Percentiles rank a stretch among this genome's conserved stretches.
phyloP scores from a whole-genome alignment of 106 monocot genomes.

The Apostasia shenzhenica region DNA sequence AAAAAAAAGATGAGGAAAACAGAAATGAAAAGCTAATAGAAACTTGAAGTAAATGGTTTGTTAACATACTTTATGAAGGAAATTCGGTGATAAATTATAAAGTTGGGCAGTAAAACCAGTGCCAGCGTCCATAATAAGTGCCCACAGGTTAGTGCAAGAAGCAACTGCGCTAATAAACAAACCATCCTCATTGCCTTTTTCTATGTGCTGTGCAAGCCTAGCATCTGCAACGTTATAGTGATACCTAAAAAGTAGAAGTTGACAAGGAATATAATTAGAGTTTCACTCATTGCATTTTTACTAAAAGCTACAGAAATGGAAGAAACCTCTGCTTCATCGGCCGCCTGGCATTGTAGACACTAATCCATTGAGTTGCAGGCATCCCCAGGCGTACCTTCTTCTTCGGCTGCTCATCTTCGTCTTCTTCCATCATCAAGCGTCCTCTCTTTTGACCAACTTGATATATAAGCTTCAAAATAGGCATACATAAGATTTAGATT shows the following conservation, averaged over 20 bases:
- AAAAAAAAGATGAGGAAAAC: background rate
- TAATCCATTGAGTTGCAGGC: constrained; percentile 91
- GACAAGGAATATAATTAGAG: background rate
- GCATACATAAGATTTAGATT: constrained; percentile 6
- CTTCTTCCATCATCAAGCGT: constrained; percentile 48
- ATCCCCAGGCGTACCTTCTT: constrained; percentile 84
- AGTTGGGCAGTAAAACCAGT: constrained; percentile 85
- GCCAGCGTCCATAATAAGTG: constrained; percentile 95
- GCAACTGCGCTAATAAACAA: constrained; percentile 78
- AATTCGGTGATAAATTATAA: constrained; percentile 69
- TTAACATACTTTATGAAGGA: constrained; percentile 68
- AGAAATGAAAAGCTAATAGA: background rate
- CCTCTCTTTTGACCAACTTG: constrained; percentile 94
- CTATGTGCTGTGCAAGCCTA: constrained; percentile 74
- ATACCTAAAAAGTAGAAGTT: constrained; percentile 36
- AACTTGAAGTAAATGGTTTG: background rate
- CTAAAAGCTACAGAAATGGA: background rate
- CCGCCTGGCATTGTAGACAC: constrained; percentile 69
- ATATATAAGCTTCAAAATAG: constrained; percentile 38
- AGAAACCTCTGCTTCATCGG: constrained; percentile 90
- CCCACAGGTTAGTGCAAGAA: constrained; percentile 81
- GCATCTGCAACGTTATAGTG: constrained; percentile 88
- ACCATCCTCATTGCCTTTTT: constrained; percentile 79
- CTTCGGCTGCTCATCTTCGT: constrained; percentile 80
- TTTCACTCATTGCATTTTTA: background rate